Conservation (phyloP, 306 rosid genomes). For the Canavalia gladiata region DNA sequence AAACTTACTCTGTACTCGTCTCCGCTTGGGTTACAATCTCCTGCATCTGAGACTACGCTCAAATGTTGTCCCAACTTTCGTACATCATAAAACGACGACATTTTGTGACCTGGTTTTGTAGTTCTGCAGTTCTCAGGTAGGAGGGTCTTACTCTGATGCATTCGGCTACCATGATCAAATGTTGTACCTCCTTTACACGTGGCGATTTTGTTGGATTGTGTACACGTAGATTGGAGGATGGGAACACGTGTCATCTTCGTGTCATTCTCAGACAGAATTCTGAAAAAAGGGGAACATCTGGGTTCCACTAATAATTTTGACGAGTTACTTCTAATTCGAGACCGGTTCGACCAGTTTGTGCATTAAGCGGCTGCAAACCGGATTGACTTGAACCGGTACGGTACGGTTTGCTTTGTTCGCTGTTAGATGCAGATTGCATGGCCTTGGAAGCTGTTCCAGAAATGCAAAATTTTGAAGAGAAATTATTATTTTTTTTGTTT, state of each 20-base stretch:
- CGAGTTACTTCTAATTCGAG: neutral
- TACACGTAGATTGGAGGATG: neutral
- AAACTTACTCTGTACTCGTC: conserved; percentile 52
- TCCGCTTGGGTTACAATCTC: neutral
- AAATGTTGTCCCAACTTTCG: neutral
- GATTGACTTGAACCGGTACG: neutral
- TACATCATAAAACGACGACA: neutral
- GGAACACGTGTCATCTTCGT: conserved; percentile 25
- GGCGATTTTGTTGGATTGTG: neutral
- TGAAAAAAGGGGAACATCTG: neutral
- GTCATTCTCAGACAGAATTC: conserved; percentile 44
- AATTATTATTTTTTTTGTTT: neutral
- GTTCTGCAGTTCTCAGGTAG: neutral
- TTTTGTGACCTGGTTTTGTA: neutral
- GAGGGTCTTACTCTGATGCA: neutral
- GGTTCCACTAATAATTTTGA: conserved; percentile 33
- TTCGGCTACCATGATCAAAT: neutral
- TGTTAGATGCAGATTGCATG: neutral
- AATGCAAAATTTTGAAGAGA: neutral
- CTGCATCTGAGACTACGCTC: neutral
- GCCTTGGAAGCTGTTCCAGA: no score
- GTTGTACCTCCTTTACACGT: neutral
- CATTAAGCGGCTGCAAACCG: no score
- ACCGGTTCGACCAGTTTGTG: neutral
- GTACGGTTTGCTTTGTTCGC: neutral